Evolutionary conservation across 495 filamentous ascomycete species (phyloP).

Genomic region (Hypoxylon trugodes): DNA sequence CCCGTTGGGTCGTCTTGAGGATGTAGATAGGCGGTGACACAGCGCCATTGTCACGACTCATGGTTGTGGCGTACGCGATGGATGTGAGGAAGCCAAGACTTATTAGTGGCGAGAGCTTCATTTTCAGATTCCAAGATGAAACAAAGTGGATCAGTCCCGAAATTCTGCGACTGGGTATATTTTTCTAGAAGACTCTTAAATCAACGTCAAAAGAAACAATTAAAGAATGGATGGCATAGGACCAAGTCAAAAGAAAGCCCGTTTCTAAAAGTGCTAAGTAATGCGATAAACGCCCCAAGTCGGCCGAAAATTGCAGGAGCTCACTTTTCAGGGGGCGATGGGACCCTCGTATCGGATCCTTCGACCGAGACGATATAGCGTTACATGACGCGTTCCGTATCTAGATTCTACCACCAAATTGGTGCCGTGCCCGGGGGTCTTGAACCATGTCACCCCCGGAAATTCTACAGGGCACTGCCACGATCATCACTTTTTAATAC

Average conservation of each 20-base stretch:
- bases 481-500: too few relatives aligned
- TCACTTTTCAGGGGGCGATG: not conserved
- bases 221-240: not conserved
- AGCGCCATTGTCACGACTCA: not conserved
- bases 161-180: not conserved
- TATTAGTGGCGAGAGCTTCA: slow-evolving; percentile 3
- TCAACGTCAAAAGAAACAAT: not conserved
- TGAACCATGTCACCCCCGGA: not conserved
- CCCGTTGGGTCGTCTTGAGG: slow-evolving; percentile 31
- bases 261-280: slow-evolving; percentile 4
- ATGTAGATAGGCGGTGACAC: slow-evolving; percentile 34
- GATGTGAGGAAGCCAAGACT: slow-evolving; percentile 15
- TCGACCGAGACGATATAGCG: not conserved
- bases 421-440: not conserved
- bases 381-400: slow-evolving; percentile 1
- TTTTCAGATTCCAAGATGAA: not conserved
- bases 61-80: not conserved
- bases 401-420: slow-evolving; percentile 3
- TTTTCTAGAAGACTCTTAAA: not conserved
- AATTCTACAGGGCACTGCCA: slow-evolving; percentile 5
- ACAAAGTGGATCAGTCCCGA: too few relatives aligned
- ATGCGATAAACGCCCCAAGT: not conserved
- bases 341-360: slow-evolving; percentile 1
- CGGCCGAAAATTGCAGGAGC: slow-evolving; percentile 3
- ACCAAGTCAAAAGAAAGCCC: not conserved